Evolutionary conservation across 176 grass and related monocot genomes (phyloP), one percentile per base, ranked within the genome.

Genomic region (Miscanthus lutarioriparius): DNA sequence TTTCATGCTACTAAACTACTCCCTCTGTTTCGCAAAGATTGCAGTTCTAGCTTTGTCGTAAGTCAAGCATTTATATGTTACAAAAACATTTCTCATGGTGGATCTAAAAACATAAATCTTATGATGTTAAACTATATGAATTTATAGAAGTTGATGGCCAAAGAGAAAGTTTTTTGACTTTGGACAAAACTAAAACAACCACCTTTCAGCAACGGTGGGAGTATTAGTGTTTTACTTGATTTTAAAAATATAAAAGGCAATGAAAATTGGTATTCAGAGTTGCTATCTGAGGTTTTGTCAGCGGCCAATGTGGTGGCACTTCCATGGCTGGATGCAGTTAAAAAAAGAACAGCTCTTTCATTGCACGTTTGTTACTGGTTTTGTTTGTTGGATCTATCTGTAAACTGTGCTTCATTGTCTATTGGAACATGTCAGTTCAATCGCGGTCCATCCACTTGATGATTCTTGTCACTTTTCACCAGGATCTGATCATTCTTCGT

Each of bases 321-420:
- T 73, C 16, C 2, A 17, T 77, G 41, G 70, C 15, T 20, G 13
- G 83, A 69, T 1, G 0, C 41, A 77, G 12, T 40, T 67, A 59
- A 69, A 73, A 35, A 74, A 67, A 35, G 43, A 85, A n/a, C 11
- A 45, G 25, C 6, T 17, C 51, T 77, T 83, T 76, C 17, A 68
- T 83, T 80, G 47, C 56, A 70, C 70, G 67, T 79, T 6, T 85
- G 68, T 33, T 53, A 72, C 44, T 59, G 27, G 47, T 70, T 70
- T 39, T 67, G 44, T 90, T 85, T 20, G 27, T 75, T 78, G 74
- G 16, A 62, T 81, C 77, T 30, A 5, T 30, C 13, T 51, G 15
- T 47, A 47, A 82, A 33, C 47, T 78, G 70, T 27, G 43, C 43
- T 70, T 44, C 67, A 84, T 72, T 10, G 2, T 64, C 67, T 58